Percentiles rank a stretch among this genome's conserved stretches.
Conservation (phyloP, 371 early-diverging fungal genomes). For the Choanephora cucurbitarum region DNA sequence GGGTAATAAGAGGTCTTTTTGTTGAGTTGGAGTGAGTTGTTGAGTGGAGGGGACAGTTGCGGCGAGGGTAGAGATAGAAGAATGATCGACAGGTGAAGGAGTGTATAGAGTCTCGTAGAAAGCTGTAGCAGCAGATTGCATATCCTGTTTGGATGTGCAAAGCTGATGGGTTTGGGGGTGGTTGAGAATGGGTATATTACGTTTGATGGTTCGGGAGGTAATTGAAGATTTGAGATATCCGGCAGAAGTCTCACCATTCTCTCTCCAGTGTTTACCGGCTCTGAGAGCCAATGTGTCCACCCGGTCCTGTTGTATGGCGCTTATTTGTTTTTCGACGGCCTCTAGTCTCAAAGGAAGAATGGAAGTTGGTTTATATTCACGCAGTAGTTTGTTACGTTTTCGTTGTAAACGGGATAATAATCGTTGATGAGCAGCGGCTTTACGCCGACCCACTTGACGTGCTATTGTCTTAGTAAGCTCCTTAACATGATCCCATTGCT, state of each 20-base stretch:
- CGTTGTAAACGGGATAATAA: not conserved
- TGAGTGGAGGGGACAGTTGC: not conserved
- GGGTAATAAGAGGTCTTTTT: too few species aligned
- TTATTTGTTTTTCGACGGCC: conserved; percentile 2
- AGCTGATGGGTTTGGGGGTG: not conserved
- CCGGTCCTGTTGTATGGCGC: conserved; percentile 2
- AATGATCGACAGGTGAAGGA: not conserved
- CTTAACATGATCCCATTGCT: conserved; percentile 1
- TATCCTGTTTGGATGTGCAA: not conserved
- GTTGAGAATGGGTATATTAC: not conserved
- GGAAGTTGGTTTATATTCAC: conserved; percentile 2
- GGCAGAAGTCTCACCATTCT: conserved; percentile 14
- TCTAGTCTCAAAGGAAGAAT: not conserved
- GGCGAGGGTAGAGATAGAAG: not conserved
- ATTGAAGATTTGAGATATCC: conserved; percentile 10
- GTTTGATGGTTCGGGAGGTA: not conserved
- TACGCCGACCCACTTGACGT: not conserved
- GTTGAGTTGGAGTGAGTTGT: not conserved
- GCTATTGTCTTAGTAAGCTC: not conserved
- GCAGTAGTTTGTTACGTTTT: conserved; percentile 7
- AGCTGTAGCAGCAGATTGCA: not conserved
- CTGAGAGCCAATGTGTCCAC: conserved; percentile 1
- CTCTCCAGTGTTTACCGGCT: conserved; percentile 7
- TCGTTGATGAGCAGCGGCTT: not conserved
- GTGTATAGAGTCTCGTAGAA: conserved; percentile 2